A percentile compares a stretch with the other conserved stretches of the same genome.
phyloP scores from a whole-genome alignment of 139 green algal species.

The Ettlia oleoabundans region DNA sequence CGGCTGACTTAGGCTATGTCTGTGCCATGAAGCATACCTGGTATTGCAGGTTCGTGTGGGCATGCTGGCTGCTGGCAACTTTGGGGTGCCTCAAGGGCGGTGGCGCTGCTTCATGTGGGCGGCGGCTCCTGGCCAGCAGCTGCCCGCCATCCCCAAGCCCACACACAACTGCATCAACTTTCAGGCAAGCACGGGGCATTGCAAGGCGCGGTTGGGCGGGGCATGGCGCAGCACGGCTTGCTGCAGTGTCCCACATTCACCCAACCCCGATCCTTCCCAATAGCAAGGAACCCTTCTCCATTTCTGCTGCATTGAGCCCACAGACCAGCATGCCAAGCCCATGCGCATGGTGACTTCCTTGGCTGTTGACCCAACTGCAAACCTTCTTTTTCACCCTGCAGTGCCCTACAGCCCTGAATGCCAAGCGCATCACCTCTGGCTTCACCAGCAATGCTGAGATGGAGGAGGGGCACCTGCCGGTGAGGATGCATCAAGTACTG shows the following conservation, averaged over 20 bases:
- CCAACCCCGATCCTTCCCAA: too few species aligned
- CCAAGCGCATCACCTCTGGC: slow-evolving; percentile 14
- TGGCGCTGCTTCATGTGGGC: slow-evolving; percentile 65
- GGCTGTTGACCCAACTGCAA: too few species aligned
- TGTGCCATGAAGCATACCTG: background rate
- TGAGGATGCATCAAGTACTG: too few species aligned
- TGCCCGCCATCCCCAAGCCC: slow-evolving; percentile 73
- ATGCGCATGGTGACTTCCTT: too few species aligned
- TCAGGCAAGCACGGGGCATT: slow-evolving; percentile 15
- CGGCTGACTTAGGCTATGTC: background rate
- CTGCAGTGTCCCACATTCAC: too few species aligned
- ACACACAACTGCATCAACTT: slow-evolving; percentile 39
- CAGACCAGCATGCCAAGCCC: too few species aligned
- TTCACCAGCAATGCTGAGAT: background rate
- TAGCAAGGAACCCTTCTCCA: too few species aligned
- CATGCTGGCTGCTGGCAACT: slow-evolving; percentile 62
- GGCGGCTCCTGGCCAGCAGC: slow-evolving; percentile 57
- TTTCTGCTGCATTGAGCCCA: too few species aligned
- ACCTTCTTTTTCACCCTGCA: too few species aligned
- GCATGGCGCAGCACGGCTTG: too few species aligned
- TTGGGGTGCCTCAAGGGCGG: slow-evolving; percentile 63
- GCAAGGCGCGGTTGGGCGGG: too few species aligned
- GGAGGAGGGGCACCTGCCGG: background rate
- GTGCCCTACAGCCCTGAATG: background rate
- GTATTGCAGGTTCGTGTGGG: slow-evolving; percentile 56